Evolutionary conservation across 1,139 yeast species (phyloP).

Genomic region (Suhomyces bolitotheri): DNA sequence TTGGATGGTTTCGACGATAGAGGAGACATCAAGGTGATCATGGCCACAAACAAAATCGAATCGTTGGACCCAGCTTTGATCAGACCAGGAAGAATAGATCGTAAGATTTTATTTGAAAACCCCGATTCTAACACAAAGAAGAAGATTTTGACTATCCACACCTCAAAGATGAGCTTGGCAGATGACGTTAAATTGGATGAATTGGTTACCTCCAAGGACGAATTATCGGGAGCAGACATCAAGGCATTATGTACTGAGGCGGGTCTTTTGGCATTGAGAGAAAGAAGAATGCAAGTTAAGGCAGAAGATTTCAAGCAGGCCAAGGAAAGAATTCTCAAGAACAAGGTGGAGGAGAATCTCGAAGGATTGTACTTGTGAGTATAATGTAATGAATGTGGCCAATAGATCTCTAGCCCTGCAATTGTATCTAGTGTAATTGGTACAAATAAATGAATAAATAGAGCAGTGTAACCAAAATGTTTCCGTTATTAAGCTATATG

Average conservation of each 20-base stretch:
- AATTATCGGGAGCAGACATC: constrained; percentile 95
- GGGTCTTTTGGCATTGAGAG: constrained; percentile 92
- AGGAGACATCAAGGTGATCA: constrained; percentile 96
- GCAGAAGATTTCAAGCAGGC: constrained; percentile 94
- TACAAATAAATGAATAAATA: no score
- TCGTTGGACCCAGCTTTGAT: constrained; percentile 95
- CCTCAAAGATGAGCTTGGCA: constrained; percentile 89
- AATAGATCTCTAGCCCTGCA: no score
- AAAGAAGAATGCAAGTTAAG: constrained; percentile 97
- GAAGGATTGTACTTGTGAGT: constrained; percentile 85
- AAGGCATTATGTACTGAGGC: constrained; percentile 99
- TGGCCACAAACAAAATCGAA: constrained; percentile 98
- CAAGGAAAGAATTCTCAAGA: constrained; percentile 94
- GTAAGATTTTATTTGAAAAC: constrained; percentile 93
- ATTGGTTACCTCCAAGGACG: constrained; percentile 89
- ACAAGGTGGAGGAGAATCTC: constrained; percentile 93
- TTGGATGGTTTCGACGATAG: constrained; percentile 98
- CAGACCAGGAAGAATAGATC: constrained; percentile 98
- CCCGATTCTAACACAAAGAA: constrained; percentile 93
- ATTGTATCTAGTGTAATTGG: no score
- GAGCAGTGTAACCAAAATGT: no score
- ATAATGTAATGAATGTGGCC: no score
- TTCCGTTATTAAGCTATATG: no score
- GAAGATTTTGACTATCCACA: constrained; percentile 90
- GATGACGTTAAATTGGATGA: constrained; percentile 89